Base-by-base conservation (phyloP, 208 protist species). In the Blastocrithidia nonstop region DNA sequence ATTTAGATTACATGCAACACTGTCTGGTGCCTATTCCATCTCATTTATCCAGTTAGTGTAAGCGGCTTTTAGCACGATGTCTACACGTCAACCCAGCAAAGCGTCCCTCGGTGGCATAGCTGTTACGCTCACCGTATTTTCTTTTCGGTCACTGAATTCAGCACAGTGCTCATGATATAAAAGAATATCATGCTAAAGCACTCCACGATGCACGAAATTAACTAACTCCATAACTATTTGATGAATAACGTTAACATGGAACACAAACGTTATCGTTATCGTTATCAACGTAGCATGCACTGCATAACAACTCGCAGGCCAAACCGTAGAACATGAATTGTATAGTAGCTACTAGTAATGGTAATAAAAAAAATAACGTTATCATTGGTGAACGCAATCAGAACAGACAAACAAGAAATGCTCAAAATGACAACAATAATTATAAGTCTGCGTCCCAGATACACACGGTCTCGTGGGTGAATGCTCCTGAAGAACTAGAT, bases 91-190 rank as follows among this genome's bases (percentile, higher is more conserved):
- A 77, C 33, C 64, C 73, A 1, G 35, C 45, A 13, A 50, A 56
- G 45, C 72, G 78, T 1, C 78, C 78, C 4, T 77, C 73, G 1
- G 78, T 64, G 24, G 66, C 63, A 48, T 70, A 82, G 49, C 61
- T 88, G 25, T 57, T 88, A 32, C 57, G 56, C 27, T 55, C 49
- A 23, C 66, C 57, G 38, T 88, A 88, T 53, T 88, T 88, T 48
- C 41, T 82, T 41, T 48, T 88, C 23, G 72, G 71, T 8, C 56
- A 77, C 24, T 88, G 78, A 74, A 75, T 77, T 21, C 51, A 28
- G 23, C 39, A 26, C 45, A 57, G 46, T 54, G 53, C 48, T 35
- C 37, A 24, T 17, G 20, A 40, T 33, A 52, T 21, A 35, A 23
- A 21, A 6, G 59, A 57, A 38, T 21, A 27, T 0, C 29, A 35